Conservation (phyloP, 163 green algal species). For the Volvox carteri region DNA sequence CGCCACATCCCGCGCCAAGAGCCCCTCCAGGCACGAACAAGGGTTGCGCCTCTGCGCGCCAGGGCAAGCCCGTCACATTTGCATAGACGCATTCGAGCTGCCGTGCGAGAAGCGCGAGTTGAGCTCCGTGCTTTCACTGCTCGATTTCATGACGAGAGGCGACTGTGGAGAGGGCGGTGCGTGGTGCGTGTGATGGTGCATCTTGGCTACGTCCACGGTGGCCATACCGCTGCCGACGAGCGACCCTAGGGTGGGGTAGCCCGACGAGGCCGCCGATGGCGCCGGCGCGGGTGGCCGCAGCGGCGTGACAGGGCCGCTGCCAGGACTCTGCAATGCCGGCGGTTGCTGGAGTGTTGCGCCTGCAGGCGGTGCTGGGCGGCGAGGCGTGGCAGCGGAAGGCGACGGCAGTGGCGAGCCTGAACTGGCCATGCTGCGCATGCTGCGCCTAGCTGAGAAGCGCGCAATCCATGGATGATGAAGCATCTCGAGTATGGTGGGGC, state of each 20-base stretch:
- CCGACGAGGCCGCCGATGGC: neutral
- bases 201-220: neutral
- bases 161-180: conserved; percentile 42
- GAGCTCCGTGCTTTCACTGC: conserved; percentile 36
- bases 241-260: conserved; percentile 46
- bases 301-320: conserved; percentile 17
- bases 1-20: neutral
- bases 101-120: conserved; percentile 47
- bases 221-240: neutral
- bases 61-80: conserved; percentile 41
- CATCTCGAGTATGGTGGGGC: conserved; percentile 80
- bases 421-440: conserved; percentile 58
- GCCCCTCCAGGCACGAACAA: neutral
- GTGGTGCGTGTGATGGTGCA: conserved; percentile 13
- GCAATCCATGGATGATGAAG: conserved; percentile 85
- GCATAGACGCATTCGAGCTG: conserved; percentile 46
- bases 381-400: conserved; percentile 12
- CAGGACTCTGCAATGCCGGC: neutral
- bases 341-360: neutral
- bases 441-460: conserved; percentile 62
- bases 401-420: conserved; percentile 12
- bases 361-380: conserved; percentile 34
- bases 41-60: neutral
- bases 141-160: conserved; percentile 50
- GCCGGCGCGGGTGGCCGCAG: conserved; percentile 31